Evolutionary conservation across 805 yeast species (phyloP).

Genomic region (Candida tibetensis): DNA sequence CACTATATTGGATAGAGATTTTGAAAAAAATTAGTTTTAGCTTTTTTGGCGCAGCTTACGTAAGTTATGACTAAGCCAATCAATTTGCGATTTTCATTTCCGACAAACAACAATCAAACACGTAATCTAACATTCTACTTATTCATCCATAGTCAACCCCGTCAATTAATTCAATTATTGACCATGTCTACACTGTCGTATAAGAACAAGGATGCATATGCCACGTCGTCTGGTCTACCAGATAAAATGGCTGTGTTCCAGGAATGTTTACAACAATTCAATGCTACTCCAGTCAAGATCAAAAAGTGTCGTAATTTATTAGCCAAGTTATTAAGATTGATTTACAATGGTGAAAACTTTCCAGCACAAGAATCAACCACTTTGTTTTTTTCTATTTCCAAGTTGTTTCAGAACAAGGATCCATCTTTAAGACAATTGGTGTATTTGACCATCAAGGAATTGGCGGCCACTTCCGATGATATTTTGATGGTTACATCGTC

Average conservation of each 20-base stretch:
- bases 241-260: constrained; percentile 98
- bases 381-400: constrained; percentile 88
- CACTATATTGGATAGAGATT: neutral
- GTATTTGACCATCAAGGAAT: constrained; percentile 89
- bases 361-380: constrained; percentile 89
- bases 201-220: constrained; percentile 74
- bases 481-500: constrained; percentile 97
- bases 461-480: constrained; percentile 80
- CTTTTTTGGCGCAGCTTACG: constrained; percentile 4
- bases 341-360: constrained; percentile 84
- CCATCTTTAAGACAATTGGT: constrained; percentile 88
- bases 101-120: neutral
- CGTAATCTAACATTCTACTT: neutral
- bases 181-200: constrained; percentile 78
- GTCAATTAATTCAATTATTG: neutral
- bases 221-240: constrained; percentile 58
- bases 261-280: constrained; percentile 89
- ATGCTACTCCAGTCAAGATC: constrained; percentile 85
- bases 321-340: constrained; percentile 76
- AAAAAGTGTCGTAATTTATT: constrained; percentile 80
- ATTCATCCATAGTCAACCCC: too few relatives aligned
- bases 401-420: constrained; percentile 90
- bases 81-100: neutral
- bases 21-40: constrained; percentile 1
- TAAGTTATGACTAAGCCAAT: constrained; percentile 1